Evolutionary conservation across 106 monocot genomes (phyloP).

Genomic region (Platanthera guangdongensis): DNA sequence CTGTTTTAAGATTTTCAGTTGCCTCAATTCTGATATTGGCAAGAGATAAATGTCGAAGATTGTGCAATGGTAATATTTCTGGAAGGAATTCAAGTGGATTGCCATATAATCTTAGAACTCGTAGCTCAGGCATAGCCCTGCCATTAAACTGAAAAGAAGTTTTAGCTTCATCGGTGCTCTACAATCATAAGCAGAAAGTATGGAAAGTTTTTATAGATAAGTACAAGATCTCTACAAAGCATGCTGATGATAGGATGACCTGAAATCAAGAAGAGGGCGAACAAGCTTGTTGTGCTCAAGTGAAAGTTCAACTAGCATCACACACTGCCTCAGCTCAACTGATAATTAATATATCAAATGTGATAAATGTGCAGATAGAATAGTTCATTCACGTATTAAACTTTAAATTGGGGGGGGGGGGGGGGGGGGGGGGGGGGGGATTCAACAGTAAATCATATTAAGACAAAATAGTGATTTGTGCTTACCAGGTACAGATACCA

Average conservation of each 20-base stretch:
- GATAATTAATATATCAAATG: constrained; percentile 13
- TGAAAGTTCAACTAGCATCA: constrained; percentile 77
- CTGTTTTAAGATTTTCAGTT: constrained; percentile 77
- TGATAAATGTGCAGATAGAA: not conserved
- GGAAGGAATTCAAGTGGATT: constrained; percentile 99
- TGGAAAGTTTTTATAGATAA: not conserved
- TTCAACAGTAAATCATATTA: not conserved
- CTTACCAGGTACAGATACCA: constrained; percentile 89
- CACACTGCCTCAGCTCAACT: constrained; percentile 94
- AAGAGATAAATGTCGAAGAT: constrained; percentile 81
- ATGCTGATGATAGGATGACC: constrained; percentile 46
- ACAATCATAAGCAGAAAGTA: not conserved
- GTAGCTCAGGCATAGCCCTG: constrained; percentile 94
- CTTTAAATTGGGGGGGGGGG: no score
- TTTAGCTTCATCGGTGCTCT: constrained; percentile 21
- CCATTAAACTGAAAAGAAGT: constrained; percentile 41
- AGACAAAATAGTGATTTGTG: constrained; percentile 4
- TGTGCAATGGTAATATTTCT: constrained; percentile 84
- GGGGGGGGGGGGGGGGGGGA: not conserved
- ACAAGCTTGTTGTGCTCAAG: constrained; percentile 91
- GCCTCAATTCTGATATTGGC: constrained; percentile 96
- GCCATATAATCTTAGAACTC: constrained; percentile 79
- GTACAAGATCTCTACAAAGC: not conserved
- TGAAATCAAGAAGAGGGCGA: constrained; percentile 95
- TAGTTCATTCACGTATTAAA: no score